A percentile compares a stretch with the other conserved stretches of the same genome.
These are phyloP conservation scores for Lactarius akahatsu DNA, from an alignment of 768 basidiomycete genomes.

Conservation along the genomic window DNA sequence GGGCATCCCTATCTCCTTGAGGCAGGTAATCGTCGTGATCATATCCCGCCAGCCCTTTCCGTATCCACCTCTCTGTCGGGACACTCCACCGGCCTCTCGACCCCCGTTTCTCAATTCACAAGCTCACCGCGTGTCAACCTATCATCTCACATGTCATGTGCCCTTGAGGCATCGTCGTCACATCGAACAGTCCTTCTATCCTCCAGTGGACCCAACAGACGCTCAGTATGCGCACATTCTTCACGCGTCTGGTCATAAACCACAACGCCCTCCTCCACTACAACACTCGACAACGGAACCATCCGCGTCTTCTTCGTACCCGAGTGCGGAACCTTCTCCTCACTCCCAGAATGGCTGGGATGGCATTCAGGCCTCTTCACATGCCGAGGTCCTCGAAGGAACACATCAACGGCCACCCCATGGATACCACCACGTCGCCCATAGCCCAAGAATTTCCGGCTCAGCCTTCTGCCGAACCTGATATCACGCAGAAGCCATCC, in stretches of 20 bases:
- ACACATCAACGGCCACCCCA: constrained; percentile 42
- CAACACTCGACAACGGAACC: constrained; percentile 28
- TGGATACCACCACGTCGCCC: constrained; percentile 53
- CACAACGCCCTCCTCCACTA: constrained; percentile 24
- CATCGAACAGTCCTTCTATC: constrained; percentile 29
- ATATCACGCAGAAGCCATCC: constrained; percentile 49
- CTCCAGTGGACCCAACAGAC: constrained; percentile 18
- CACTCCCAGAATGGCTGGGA: constrained; percentile 41
- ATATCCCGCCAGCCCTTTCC: constrained; percentile 23
- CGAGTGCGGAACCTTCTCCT: constrained; percentile 28
- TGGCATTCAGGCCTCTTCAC: constrained; percentile 62
- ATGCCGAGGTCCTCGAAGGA: constrained; percentile 49
- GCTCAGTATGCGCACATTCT: constrained; percentile 22
- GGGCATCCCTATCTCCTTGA: constrained; percentile 88
- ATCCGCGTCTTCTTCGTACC: constrained; percentile 26
- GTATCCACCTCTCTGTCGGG: constrained; percentile 37
- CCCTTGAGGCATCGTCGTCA: constrained; percentile 23
- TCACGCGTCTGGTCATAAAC: constrained; percentile 15
- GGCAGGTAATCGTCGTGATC: constrained; percentile 42
- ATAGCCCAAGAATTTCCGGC: constrained; percentile 53
- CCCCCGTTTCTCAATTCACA: constrained; percentile 25
- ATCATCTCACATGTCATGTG: constrained; percentile 17
- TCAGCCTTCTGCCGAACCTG: constrained; percentile 43
- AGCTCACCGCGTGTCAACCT: constrained; percentile 27
- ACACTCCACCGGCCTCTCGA: constrained; percentile 35